Evolutionary conservation across 345 rosid species (phyloP).

Genomic region (Rhodomyrtus tomentosa): DNA sequence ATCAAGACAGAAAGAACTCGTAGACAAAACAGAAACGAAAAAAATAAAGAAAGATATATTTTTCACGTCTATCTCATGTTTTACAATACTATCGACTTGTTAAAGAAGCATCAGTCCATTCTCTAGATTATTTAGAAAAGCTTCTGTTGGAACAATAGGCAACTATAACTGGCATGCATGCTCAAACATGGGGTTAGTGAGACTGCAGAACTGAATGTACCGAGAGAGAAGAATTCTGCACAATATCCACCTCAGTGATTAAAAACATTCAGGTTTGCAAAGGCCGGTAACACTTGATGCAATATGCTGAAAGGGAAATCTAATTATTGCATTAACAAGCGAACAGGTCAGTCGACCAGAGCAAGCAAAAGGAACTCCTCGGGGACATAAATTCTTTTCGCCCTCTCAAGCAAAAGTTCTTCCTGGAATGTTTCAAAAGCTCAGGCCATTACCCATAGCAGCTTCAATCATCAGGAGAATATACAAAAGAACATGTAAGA

Average conservation of each 20-base stretch:
- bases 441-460: not conserved
- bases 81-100: not conserved
- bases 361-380: not conserved
- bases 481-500: not conserved
- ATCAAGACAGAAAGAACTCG: not conserved
- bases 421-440: not conserved
- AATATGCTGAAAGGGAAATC: not conserved
- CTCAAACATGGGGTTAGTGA: not conserved
- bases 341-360: not conserved
- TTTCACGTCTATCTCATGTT: not conserved
- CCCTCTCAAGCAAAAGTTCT: not conserved
- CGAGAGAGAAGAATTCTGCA: not conserved
- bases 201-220: not conserved
- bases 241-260: not conserved
- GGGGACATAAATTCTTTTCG: not conserved
- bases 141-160: not conserved
- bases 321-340: not conserved
- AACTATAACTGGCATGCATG: not conserved
- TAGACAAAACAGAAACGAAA: not conserved
- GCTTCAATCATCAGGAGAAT: not conserved
- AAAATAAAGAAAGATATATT: not conserved
- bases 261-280: not conserved
- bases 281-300: not conserved
- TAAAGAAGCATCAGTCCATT: not conserved
- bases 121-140: not conserved